Conservation (phyloP, 345 rosid genomes). For the Erysimum cheiranthoides region DNA sequence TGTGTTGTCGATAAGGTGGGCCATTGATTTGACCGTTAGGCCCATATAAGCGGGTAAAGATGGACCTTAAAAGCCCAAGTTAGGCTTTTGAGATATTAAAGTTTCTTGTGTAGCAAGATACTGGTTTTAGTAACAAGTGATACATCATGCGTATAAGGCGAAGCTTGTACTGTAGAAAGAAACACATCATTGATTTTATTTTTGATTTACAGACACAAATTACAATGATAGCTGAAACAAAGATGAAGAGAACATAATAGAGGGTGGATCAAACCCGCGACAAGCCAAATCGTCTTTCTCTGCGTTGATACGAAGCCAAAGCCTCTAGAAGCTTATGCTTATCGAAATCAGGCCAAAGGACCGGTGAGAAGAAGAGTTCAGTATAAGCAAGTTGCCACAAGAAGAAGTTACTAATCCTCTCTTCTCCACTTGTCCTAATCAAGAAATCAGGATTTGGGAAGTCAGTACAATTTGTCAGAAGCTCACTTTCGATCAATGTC, state of each 20-base stretch:
- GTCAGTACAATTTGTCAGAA: conserved; percentile 61
- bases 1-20: conserved; percentile 19
- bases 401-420: conserved; percentile 76
- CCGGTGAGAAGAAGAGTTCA: conserved; percentile 60
- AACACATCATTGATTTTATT: not conserved
- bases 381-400: conserved; percentile 80
- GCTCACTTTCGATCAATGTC: conserved; percentile 57
- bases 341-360: conserved; percentile 83
- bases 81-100: not conserved
- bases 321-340: conserved; percentile 56
- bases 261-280: conserved; percentile 9
- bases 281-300: conserved; percentile 71
- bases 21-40: not conserved
- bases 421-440: conserved; percentile 79
- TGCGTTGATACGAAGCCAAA: conserved; percentile 57
- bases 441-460: conserved; percentile 66
- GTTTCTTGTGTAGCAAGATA: conserved; percentile 11
- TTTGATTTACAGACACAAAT: too few relatives aligned
- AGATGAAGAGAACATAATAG: not conserved
- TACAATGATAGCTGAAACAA: not conserved
- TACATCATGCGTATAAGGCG: not conserved
- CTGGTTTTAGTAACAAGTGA: not conserved
- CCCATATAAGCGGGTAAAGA: not conserved
- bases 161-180: too few relatives aligned
- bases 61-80: not conserved